Base-by-base conservation (phyloP, 2,329 filamentous ascomycete genomes). In the Fusarium protoensiforme region DNA sequence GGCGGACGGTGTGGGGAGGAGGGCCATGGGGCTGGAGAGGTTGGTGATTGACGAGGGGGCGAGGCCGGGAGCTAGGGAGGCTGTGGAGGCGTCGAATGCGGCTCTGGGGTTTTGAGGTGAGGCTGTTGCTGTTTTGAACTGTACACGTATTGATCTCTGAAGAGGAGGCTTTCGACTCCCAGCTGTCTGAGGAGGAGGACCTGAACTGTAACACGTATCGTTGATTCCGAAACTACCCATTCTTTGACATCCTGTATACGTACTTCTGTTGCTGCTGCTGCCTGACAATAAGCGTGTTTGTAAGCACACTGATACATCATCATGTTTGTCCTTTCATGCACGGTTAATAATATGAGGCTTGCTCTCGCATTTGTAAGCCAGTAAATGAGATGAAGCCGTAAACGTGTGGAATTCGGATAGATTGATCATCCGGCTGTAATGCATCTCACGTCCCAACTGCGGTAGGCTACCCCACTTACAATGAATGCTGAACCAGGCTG, bases 21-120 rank as follows among this genome's bases (percentile, higher is more conserved):
- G 81, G 65, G 83, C 86, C 0, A 84, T 88, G 77, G 87, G 87
- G 0, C 80, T 89, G 53, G 82, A 56, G 53, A 36, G 33, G 53
- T 18, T 56, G 33, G 53, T 36, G 4, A 18, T 56, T 18, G 53
- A 18, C 4, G 53, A 36, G 2, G 76, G 66, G 4, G 81, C 82
- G 31, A 75, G 76, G 3, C 58, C 65, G 0, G 84, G 85, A 0
- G 85, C 84, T 35, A 79, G 78, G 65, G 78, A 78, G 4, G 82
- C 80, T 4, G 78, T 85, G 6, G 75, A 79, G 48, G 77, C 78
- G 57, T 85, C 86, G 20, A 89, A 89, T 69, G 69, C 72, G 13
- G 83, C 83, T 41, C 69, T 88, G 59, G 86, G 87, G 1, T 83
- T 88, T 51, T 82, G 59, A 76, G 43, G 4, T 16, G 33, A 36